Percentiles rank a stretch among this genome's conserved stretches.
phyloP scores from a whole-genome alignment of 1,284 basidiomycete genomes.

The Gomphus bonarii region DNA sequence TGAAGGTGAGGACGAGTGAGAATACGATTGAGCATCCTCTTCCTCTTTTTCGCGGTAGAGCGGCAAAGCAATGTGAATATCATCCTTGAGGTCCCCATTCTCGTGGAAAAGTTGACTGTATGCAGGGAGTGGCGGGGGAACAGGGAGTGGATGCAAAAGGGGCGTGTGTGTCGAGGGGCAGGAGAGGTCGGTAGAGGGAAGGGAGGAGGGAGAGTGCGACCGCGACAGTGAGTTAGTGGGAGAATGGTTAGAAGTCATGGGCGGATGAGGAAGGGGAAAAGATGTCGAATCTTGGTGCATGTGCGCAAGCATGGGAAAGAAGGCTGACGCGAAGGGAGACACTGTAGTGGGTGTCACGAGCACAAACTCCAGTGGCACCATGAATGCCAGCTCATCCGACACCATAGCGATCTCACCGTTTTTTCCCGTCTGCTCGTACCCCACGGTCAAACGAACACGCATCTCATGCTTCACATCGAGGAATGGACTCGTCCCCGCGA shows the following conservation, averaged over 20 bases:
- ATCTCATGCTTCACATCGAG: constrained; percentile 48
- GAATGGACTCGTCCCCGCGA: constrained; percentile 40
- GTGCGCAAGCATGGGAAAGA: constrained; percentile 1
- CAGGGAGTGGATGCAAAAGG: constrained; percentile 4
- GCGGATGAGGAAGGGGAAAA: constrained; percentile 15
- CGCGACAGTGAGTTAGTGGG: neutral
- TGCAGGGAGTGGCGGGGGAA: constrained; percentile 43
- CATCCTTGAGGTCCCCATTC: constrained; percentile 62
- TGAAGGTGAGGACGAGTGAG: neutral
- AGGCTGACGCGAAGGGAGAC: constrained; percentile 22
- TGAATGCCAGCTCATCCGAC: constrained; percentile 27
- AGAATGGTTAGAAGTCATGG: neutral
- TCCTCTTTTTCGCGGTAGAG: constrained; percentile 29
- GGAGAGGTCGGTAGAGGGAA: constrained; percentile 12
- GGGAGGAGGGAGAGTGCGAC: constrained; percentile 10
- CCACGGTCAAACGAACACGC: constrained; percentile 39
- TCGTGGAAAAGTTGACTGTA: constrained; percentile 67
- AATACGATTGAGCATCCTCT: neutral
- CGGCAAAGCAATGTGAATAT: constrained; percentile 55
- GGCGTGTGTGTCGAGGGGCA: constrained; percentile 7
- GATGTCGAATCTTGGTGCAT: constrained; percentile 4
- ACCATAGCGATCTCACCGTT: neutral
- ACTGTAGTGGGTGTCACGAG: constrained; percentile 21
- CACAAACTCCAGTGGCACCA: constrained; percentile 48
- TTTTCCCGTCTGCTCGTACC: constrained; percentile 36